These are phyloP conservation scores for Penicillium sp. DNA, from an alignment of 2,329 filamentous ascomycete genomes.

Conservation along the genomic window DNA sequence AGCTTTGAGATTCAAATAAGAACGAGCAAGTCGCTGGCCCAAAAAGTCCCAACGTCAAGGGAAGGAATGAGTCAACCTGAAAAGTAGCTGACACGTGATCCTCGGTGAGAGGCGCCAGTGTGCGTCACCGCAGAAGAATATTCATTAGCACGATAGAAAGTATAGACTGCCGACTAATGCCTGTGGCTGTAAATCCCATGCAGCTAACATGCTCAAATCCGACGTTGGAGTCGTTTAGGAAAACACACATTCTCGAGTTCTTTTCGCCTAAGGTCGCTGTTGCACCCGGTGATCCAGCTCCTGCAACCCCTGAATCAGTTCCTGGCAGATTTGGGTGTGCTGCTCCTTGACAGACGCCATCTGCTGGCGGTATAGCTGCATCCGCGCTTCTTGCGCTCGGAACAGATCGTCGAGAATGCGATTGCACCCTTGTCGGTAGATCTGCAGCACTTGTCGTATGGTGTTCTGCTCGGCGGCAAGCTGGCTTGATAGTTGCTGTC, in stretches of 20 bases:
- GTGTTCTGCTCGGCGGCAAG: constrained; percentile 52
- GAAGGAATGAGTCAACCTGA: constrained; percentile 23
- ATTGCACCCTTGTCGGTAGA: constrained; percentile 48
- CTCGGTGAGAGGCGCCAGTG: constrained; percentile 27
- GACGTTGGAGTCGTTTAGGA: neutral
- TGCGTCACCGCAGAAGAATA: constrained; percentile 16
- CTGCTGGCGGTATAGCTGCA: constrained; percentile 34
- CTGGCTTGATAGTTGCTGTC: constrained; percentile 47
- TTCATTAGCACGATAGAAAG: neutral
- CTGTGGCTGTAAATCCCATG: constrained; percentile 1
- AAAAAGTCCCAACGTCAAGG: neutral
- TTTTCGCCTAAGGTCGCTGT: constrained; percentile 8
- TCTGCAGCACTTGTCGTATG: constrained; percentile 46
- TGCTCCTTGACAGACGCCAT: constrained; percentile 32
- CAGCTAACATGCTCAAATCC: neutral
- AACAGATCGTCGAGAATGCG: constrained; percentile 48
- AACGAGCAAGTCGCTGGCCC: neutral
- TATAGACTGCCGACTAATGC: constrained; percentile 10
- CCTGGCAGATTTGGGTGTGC: constrained; percentile 32
- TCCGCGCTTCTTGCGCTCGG: constrained; percentile 42
- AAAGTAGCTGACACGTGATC: constrained; percentile 29
- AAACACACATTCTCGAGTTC: neutral
- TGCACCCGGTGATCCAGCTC: constrained; percentile 28
- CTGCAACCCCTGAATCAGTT: constrained; percentile 33
- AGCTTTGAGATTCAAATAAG: constrained; percentile 2